phyloP scores from a whole-genome alignment of 2,329 filamentous ascomycete species.

The Trichoderma sp. region DNA sequence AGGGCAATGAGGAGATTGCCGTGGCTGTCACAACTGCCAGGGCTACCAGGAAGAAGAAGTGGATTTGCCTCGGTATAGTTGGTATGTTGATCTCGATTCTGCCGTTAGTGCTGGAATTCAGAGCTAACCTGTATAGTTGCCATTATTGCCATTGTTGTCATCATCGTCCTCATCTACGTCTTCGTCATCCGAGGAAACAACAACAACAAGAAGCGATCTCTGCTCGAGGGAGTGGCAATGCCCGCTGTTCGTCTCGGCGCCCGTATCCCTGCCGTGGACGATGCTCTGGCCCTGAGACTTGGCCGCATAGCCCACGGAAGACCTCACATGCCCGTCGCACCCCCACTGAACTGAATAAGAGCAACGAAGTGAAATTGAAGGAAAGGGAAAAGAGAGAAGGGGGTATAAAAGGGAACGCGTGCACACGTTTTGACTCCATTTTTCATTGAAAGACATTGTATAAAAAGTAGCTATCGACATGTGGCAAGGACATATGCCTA shows the following conservation, averaged over 20 bases:
- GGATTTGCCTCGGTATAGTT: conserved; percentile 82
- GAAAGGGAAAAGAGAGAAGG: neutral
- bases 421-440: conserved; percentile 7
- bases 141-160: conserved; percentile 53
- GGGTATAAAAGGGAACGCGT: neutral
- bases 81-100: conserved; percentile 41
- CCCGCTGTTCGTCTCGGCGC: neutral
- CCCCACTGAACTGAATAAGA: neutral
- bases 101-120: neutral
- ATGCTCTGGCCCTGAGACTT: neutral
- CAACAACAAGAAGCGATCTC: conserved; percentile 33
- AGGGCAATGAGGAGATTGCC: conserved; percentile 80
- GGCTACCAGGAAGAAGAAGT: conserved; percentile 88
- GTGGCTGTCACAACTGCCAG: conserved; percentile 80
- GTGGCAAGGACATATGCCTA: conserved; percentile 18
- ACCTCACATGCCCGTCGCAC: conserved; percentile 8
- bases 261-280: neutral
- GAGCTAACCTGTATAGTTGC: conserved; percentile 42
- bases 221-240: conserved; percentile 25
- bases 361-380: neutral
- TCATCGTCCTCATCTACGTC: conserved; percentile 51
- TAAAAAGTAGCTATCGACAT: conserved; percentile 22
- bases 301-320: conserved; percentile 4
- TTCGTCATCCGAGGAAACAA: conserved; percentile 38
- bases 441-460: conserved; percentile 23